Percentiles rank a stretch among this genome's conserved stretches.
phyloP scores from a whole-genome alignment of 257 asterid species.

The Solanum bulbocastanum region DNA sequence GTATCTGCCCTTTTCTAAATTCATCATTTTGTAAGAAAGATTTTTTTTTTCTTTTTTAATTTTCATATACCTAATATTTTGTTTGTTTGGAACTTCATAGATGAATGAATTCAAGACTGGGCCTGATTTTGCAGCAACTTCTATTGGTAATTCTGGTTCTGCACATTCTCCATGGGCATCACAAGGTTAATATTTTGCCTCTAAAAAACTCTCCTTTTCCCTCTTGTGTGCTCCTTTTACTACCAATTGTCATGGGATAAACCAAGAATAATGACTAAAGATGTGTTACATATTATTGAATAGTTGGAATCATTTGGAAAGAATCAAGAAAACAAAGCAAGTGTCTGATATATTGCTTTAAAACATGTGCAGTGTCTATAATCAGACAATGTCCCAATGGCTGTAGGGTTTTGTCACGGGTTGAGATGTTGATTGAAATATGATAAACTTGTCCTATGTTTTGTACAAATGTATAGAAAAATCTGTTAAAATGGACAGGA shows the following conservation, averaged over 20 bases:
- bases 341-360: not conserved
- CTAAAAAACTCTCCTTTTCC: not conserved
- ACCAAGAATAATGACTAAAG: not conserved
- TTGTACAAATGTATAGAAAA: not conserved
- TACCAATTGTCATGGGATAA: not conserved
- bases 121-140: slow-evolving; percentile 60
- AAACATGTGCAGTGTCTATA: slow-evolving; percentile 26
- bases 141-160: slow-evolving; percentile 52
- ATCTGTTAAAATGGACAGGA: not conserved
- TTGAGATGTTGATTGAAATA: slow-evolving; percentile 6
- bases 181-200: slow-evolving; percentile 30
- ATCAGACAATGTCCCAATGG: slow-evolving; percentile 13
- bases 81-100: not conserved
- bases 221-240: not conserved
- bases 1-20: not conserved
- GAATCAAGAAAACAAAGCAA: not conserved
- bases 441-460: slow-evolving; percentile 8
- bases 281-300: not conserved
- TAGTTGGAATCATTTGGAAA: not conserved
- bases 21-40: not conserved
- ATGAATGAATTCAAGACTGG: slow-evolving; percentile 30
- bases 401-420: slow-evolving; percentile 19
- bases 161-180: slow-evolving; percentile 81
- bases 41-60: not conserved
- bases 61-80: not conserved